A percentile compares a stretch with the other conserved stretches of the same genome.
phyloP scores from a whole-genome alignment of 352 stramenopile species.

The Phytopythium cucurbitacearum region DNA sequence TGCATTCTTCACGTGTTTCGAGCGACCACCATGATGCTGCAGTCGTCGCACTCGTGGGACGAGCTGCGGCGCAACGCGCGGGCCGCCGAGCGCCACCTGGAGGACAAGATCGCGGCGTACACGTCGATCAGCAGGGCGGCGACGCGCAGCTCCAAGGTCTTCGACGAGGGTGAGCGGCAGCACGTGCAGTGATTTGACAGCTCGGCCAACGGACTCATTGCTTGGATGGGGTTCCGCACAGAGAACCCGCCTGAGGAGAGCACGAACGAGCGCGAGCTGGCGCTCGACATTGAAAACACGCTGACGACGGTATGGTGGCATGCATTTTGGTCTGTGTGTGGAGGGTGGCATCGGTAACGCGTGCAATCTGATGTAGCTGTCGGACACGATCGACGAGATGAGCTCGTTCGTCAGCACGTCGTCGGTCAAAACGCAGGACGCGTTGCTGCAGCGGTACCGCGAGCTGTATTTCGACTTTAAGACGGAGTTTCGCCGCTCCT shows the following conservation, averaged over 20 bases:
- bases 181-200: no score
- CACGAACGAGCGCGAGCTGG: conserved; percentile 59
- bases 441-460: conserved; percentile 92
- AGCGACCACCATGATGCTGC: conserved; percentile 50
- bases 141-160: conserved; percentile 24
- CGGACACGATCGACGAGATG: conserved; percentile 86
- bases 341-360: not conserved
- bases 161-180: conserved; percentile 52
- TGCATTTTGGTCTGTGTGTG: not conserved
- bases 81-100: conserved; percentile 66
- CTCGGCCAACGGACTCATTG: no score
- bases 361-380: conserved; percentile 34
- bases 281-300: conserved; percentile 74
- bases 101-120: conserved; percentile 80
- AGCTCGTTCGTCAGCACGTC: conserved; percentile 65
- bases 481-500: conserved; percentile 91
- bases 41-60: conserved; percentile 65
- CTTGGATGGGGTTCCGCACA: conserved; percentile 7
- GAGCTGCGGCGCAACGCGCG: conserved; percentile 66
- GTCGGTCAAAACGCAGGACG: conserved; percentile 77
- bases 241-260: conserved; percentile 61
- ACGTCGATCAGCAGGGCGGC: conserved; percentile 51
- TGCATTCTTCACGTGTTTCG: no score
- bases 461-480: conserved; percentile 96
- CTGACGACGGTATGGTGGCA: conserved; percentile 42